A percentile compares a stretch with the other conserved stretches of the same genome.
Evolutionary conservation across 1,284 basidiomycete species (phyloP).

Genomic region (Rhodotorula sp.): DNA sequence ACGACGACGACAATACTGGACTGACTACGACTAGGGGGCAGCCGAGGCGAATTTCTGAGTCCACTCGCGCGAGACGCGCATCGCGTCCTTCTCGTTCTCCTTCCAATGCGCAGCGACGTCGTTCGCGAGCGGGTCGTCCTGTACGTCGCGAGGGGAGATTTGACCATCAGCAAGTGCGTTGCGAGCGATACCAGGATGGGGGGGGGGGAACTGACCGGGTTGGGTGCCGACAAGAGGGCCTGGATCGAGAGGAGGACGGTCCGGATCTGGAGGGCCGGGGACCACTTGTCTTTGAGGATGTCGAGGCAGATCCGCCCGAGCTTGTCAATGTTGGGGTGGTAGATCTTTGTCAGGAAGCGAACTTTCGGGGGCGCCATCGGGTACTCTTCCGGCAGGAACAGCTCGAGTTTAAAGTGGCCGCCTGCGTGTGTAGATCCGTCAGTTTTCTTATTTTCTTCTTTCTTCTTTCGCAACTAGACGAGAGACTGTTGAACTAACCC

Average conservation of each 20-base stretch:
- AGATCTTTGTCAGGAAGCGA: conserved; percentile 97
- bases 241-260: conserved; percentile 96
- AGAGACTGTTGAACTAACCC: conserved; percentile 66
- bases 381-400: conserved; percentile 98
- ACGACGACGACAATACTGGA: background rate
- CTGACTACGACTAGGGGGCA: too few species aligned
- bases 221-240: conserved; percentile 89
- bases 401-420: conserved; percentile 89
- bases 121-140: conserved; percentile 90
- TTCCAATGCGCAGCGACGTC: conserved; percentile 96
- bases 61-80: conserved; percentile 86
- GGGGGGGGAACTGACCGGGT: conserved; percentile 59
- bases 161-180: background rate
- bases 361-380: conserved; percentile 99
- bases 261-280: conserved; percentile 94
- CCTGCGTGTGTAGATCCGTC: conserved; percentile 62
- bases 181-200: background rate
- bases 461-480: too few species aligned
- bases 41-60: conserved; percentile 62
- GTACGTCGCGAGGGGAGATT: background rate
- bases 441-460: too few species aligned
- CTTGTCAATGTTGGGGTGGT: conserved; percentile 99
- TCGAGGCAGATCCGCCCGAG: conserved; percentile 97
- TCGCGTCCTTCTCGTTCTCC: conserved; percentile 89
- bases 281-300: conserved; percentile 99